phyloP scores from a whole-genome alignment of 2,329 filamentous ascomycete genomes.

The Ceratocystis huliohia region DNA sequence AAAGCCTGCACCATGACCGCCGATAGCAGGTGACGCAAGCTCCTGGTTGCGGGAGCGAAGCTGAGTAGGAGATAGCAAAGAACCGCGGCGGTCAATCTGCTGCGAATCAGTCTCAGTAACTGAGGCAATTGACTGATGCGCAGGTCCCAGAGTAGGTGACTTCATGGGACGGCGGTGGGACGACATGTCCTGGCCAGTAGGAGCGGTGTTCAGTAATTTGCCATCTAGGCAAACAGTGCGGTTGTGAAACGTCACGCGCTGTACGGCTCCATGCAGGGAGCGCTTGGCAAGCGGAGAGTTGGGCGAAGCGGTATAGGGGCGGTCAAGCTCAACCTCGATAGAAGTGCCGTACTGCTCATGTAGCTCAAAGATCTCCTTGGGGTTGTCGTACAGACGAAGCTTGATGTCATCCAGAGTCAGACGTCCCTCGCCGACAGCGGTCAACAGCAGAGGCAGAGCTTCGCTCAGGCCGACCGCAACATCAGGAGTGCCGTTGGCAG shows the following conservation, averaged over 20 bases:
- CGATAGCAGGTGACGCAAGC: conserved; percentile 7
- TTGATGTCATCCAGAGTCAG: conserved; percentile 63
- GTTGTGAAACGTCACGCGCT: conserved; percentile 62
- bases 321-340: conserved; percentile 64
- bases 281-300: conserved; percentile 57
- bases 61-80: conserved; percentile 23
- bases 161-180: conserved; percentile 44
- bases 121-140: conserved; percentile 15
- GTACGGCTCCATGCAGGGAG: conserved; percentile 54
- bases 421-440: conserved; percentile 60
- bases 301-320: conserved; percentile 32
- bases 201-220: conserved; percentile 40
- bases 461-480: conserved; percentile 58
- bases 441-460: conserved; percentile 60
- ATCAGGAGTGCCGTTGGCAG: conserved; percentile 34
- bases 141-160: conserved; percentile 46
- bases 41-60: conserved; percentile 19
- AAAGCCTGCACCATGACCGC: conserved; percentile 9
- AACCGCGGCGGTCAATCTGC: conserved; percentile 26
- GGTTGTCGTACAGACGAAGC: conserved; percentile 60
- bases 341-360: conserved; percentile 64
- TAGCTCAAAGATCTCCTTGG: conserved; percentile 68
- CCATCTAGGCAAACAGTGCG: conserved; percentile 66
- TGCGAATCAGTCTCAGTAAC: conserved; percentile 15
- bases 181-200: conserved; percentile 62